Evolutionary conservation across 2,329 filamentous ascomycete species (phyloP).

Genomic region (Aspergillus pseudoterreus): DNA sequence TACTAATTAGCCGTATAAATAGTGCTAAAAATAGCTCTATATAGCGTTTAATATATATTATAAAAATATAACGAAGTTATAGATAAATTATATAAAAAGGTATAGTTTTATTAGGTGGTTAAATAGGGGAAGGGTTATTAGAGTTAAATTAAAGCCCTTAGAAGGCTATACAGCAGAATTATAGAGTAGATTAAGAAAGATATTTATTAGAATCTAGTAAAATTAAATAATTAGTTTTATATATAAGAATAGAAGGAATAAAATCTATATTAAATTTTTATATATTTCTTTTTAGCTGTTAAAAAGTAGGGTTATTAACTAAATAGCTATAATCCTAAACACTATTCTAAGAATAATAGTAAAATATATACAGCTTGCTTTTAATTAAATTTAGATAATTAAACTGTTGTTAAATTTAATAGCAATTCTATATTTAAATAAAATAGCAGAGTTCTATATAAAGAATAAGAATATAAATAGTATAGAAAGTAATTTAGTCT

Average conservation of each 20-base stretch:
- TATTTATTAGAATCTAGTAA: conserved; percentile 9
- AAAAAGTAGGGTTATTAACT: not conserved
- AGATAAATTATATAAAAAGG: not conserved
- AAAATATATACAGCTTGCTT: conserved; percentile 10
- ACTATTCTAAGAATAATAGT: conserved; percentile 9
- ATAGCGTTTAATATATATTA: not conserved
- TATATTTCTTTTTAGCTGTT: not conserved
- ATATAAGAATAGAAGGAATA: not conserved
- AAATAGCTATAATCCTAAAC: not conserved
- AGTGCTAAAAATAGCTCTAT: not conserved
- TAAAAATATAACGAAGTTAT: not conserved
- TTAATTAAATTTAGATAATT: conserved; percentile 4
- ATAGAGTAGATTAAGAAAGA: conserved; percentile 5
- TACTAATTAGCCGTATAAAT: not conserved
- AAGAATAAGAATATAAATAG: conserved; percentile 11
- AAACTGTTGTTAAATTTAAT: conserved; percentile 10
- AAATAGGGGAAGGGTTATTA: not conserved
- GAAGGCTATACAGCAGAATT: conserved; percentile 7
- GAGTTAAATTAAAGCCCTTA: conserved; percentile 10
- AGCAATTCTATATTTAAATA: conserved; percentile 9
- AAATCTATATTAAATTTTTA: not conserved
- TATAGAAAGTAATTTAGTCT: conserved; percentile 9
- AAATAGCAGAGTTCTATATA: conserved; percentile 6
- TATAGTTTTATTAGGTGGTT: not conserved
- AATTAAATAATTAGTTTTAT: not conserved